Base-by-base conservation (phyloP, 1,284 basidiomycete species). In the Sphaerobolus stellatus region DNA sequence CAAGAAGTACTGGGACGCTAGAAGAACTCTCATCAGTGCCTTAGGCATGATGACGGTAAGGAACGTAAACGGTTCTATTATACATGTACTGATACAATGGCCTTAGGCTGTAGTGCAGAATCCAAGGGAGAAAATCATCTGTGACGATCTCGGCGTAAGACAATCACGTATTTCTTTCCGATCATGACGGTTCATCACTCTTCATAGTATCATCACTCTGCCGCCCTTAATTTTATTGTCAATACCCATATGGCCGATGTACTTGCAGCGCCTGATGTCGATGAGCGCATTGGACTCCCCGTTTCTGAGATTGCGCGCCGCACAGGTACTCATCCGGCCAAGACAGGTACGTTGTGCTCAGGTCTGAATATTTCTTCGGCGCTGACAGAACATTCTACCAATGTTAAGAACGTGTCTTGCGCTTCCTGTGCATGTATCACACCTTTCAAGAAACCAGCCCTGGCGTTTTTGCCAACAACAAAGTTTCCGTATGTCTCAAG, bases 341-440 rank as follows among this genome's bases (percentile, higher is more conserved):
- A 52, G 30, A 43, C 30, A 2, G 43, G 50, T 46, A 46, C 4
- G 18, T 41, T 4, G 18, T 41, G n/a, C 18, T n/a, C 20, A 11
- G 3, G 28, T 14, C 40, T 20, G 25, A 43, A 43, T 22, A 20
- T 43, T 36, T 36, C 18, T 11, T 36, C 18, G 11, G 11, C 33
- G 18, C 18, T 36, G 18, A 43, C 13, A 14, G 11, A 8, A 14
- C 13, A 14, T 13, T 14, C 28, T 24, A 28, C 9, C 29, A 4
- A 27, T 8, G 18, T 22, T 20, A 4, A 51, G 49, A 51, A 28
- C 36, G 41, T 13, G 31, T 52, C 6, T 29, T 52, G 3, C 40
- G 50, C 6, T 52, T 46, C 29, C 34, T 52, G 24, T 52, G 50
- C 41, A 52, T 46, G 18, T 46, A 52, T 33, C 50, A 52, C 38